Evolutionary conservation across 306 rosid species (phyloP), one percentile per base, ranked within the genome.

Genomic region (Prunus mira): DNA sequence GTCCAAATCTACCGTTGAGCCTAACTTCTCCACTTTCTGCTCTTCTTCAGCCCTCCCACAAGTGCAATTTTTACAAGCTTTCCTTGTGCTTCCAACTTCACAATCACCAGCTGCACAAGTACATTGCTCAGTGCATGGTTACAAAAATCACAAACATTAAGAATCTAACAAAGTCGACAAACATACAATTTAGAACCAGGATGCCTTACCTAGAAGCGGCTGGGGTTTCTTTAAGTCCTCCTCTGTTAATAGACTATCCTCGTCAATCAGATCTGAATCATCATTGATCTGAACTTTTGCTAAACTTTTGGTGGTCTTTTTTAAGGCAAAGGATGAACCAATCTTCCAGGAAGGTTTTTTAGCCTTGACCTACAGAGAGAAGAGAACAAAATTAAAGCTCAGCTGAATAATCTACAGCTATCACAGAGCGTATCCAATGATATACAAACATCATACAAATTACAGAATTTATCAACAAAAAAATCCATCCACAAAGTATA

Each of bases 11-110:
- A 87, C 77, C 13, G 96, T 89, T 51, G 87, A 82, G 81, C 82
- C 91, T 67, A 95, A 64, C 84, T 95, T 93, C 84, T 91, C 78
- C 61, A 86, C 90, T 89, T 88, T 86, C 79, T 95, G 86, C 84
- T 95, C 99, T 69, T 45, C 97, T 84, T 90, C 97, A 43, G 97
- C 97, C 81, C 96, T 89, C 78, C 98, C 98, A 79, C 98, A 95
- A 7, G 55, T 73, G 89, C 97, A 95, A 78, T 89, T 92, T 86
- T 86, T 95, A 88, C 99, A 95, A 75, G 99, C 99, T 86, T 92
- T 95, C 80, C 90, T 95, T 6, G 96, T 90, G 65, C 89, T 86
- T 79, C 99, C 91, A 60, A 84, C 82, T 84, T 92, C 97, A 78
- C 97, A 95, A 78, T 92, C 98, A 77, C 87, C 93, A 68, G 82